Base-by-base conservation (phyloP, 306 rosid species). In the Styphnolobium japonicum region DNA sequence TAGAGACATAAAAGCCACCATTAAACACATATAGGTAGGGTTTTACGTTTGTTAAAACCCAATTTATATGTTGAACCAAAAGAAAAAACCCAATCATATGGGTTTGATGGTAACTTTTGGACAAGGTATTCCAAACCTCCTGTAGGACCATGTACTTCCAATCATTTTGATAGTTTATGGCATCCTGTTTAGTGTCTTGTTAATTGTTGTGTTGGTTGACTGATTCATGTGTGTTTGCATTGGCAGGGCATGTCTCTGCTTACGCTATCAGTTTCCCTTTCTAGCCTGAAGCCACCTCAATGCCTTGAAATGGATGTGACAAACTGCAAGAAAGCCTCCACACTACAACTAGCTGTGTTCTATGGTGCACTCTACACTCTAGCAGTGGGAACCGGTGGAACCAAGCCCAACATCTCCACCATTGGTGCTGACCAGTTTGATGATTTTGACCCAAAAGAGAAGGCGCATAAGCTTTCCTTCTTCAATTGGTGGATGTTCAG, bases 341-440 rank as follows among this genome's bases (percentile, higher is more conserved):
- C 83, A 63, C 12, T 71, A 21, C 85, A 81, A 15, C 51, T 85
- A 71, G 78, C 31, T 1, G 80, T 80, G 79, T 75, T 80, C 75
- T 80, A 51, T 63, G 71, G 64, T 19, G 75, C 94, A 12, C 66
- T 90, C 3, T 90, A 92, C 88, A 86, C 56, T 2, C 60, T 92
- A 7, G 90, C 97, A 18, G 0, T 86, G 7, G 97, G 96, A 71
- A 86, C 89, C 4, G 96, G 95, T 6, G 97, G 97, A 3, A 92
- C 94, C 71, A 92, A 90, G 60, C 90, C 97, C 70, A 92, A 92
- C 81, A 90, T 92, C 43, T 90, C 97, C 12, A 92, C 97, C 71
- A 92, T 92, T 89, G 97, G 96, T 7, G 97, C 97, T 0, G 93
- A 90, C 34, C 97, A 92, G 25, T 92, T 92, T 77, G 97, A 92